Evolutionary conservation across 164 flowering plant genomes (phyloP).

Genomic region (Stephania yunnanensis): DNA sequence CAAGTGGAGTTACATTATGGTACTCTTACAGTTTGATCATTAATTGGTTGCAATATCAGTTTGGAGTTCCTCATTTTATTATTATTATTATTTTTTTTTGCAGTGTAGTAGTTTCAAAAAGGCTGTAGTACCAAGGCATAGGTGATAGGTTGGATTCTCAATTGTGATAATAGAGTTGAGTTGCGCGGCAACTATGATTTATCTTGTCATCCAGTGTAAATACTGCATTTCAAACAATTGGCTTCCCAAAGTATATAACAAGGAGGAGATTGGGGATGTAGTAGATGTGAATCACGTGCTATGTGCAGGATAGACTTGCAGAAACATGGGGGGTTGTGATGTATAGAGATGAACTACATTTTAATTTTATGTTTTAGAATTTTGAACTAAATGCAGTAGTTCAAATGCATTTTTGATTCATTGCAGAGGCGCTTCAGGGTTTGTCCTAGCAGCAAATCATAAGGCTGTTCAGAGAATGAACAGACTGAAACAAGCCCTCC

Average conservation of each 20-base stretch:
- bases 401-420: neutral
- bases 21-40: too few species aligned
- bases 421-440: conserved; percentile 30
- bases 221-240: neutral
- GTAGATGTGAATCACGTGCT: neutral
- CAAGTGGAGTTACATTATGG: too few species aligned
- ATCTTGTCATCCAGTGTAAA: neutral
- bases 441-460: conserved; percentile 29
- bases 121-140: too few species aligned
- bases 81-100: too few species aligned
- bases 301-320: neutral
- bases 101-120: too few species aligned
- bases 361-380: neutral
- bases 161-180: too few species aligned
- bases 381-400: neutral
- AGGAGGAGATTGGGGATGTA: neutral
- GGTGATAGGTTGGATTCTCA: too few species aligned
- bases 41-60: too few species aligned
- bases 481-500: conserved; percentile 26
- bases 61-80: too few species aligned
- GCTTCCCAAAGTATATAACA: neutral
- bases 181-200: too few species aligned
- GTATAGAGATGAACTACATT: neutral
- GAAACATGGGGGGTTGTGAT: neutral
- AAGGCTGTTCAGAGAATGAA: conserved; percentile 19